phyloP scores from a whole-genome alignment of 768 basidiomycete species.

The Lactarius trivialis region DNA sequence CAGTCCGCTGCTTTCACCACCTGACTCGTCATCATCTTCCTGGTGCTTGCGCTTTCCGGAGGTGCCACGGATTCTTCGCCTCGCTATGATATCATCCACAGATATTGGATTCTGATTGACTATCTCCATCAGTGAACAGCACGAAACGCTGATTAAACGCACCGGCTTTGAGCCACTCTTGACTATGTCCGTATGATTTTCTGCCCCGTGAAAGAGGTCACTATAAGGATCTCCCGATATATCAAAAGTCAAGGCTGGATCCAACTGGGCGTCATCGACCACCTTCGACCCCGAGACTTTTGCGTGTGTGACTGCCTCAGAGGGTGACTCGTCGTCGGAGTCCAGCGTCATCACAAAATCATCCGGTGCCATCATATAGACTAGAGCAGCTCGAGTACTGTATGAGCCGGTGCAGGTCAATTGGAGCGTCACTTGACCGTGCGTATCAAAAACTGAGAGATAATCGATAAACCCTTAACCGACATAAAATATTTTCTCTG shows the following conservation, averaged over 20 bases:
- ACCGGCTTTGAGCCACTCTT: conserved; percentile 60
- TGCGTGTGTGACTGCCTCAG: neutral
- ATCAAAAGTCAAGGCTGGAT: conserved; percentile 84
- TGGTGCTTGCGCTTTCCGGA: conserved; percentile 59
- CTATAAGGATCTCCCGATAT: conserved; percentile 61
- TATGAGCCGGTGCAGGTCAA: too few species aligned
- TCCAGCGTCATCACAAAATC: conserved; percentile 84
- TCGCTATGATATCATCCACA: conserved; percentile 87
- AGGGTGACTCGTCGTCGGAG: conserved; percentile 53
- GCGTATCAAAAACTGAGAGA: neutral
- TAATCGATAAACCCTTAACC: neutral
- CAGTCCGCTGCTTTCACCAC: neutral
- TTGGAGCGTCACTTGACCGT: conserved; percentile 9
- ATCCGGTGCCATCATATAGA: conserved; percentile 36
- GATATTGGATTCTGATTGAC: conserved; percentile 62
- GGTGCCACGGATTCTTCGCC: conserved; percentile 42
- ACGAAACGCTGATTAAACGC: conserved; percentile 25
- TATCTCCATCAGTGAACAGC: neutral
- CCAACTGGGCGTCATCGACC: conserved; percentile 54
- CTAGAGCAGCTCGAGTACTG: neutral
- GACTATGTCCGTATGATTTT: conserved; percentile 47
- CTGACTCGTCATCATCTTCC: conserved; percentile 14
- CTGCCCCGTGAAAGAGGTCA: conserved; percentile 42
- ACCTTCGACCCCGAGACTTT: conserved; percentile 25
- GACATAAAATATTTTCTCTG: neutral